phyloP scores from a whole-genome alignment of 2,329 filamentous ascomycete species.

The Fusarium nematophilum region DNA sequence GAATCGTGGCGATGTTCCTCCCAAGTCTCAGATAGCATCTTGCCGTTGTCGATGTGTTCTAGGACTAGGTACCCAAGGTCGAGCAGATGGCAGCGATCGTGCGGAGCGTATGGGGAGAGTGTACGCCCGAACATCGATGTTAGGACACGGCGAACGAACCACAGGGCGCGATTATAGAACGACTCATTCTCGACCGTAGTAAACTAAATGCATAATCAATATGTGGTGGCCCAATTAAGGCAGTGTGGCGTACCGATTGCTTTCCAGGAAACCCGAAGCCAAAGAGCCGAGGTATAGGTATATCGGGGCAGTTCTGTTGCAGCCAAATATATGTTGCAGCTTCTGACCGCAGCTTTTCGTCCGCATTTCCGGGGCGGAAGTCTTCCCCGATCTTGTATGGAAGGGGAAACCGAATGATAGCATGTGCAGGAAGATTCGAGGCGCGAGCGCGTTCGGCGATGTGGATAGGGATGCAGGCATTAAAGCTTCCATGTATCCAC shows the following conservation, averaged over 20 bases:
- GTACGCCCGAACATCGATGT: neutral
- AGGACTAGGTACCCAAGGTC: constrained; percentile 18
- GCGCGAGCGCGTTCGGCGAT: constrained; percentile 8
- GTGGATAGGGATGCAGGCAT: constrained; percentile 48
- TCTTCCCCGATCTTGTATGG: constrained; percentile 52
- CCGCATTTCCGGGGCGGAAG: constrained; percentile 51
- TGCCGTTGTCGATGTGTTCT: constrained; percentile 18
- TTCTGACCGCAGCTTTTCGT: constrained; percentile 53
- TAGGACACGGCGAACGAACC: constrained; percentile 1
- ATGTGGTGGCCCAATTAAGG: neutral
- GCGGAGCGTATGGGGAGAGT: constrained; percentile 5
- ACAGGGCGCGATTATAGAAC: constrained; percentile 11
- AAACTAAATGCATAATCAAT: constrained; percentile 6
- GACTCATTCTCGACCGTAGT: constrained; percentile 7
- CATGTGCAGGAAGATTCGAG: constrained; percentile 3
- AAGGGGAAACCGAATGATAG: constrained; percentile 46
- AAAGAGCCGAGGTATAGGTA: constrained; percentile 35
- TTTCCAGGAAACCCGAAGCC: constrained; percentile 34
- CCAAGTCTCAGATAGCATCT: constrained; percentile 35
- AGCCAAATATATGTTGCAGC: constrained; percentile 38
- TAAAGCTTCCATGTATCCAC: constrained; percentile 51
- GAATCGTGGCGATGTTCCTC: constrained; percentile 15
- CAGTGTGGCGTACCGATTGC: constrained; percentile 12
- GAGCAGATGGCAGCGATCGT: constrained; percentile 4
- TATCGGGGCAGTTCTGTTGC: constrained; percentile 37